Base-by-base conservation (phyloP, 2,329 filamentous ascomycete species). In the Corynespora cassiicola region DNA sequence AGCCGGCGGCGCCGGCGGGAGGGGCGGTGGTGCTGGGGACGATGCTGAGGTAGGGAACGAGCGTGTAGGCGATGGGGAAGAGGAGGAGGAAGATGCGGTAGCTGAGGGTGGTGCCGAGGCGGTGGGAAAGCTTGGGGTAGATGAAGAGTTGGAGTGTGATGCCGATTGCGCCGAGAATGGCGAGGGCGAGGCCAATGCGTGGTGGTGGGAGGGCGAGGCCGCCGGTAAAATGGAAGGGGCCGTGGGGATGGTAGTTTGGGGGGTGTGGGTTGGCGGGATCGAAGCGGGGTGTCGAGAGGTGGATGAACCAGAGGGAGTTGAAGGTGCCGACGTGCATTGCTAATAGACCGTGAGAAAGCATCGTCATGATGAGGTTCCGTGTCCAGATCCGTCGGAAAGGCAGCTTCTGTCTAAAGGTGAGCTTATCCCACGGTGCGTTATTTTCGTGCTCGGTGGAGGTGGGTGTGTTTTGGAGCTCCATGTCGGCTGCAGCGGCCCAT, bases 251-350 rank as follows among this genome's bases (percentile, higher is more conserved):
- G 45, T 61, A 61, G 9, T 39, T 44, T 4, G 60, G 54, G 5
- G 68, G 67, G 11, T 61, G 30, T 0, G 68, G 66, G 19, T 69
- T 36, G 12, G 43, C 16, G 0, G 66, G 61, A 24, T 70, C 58
- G 47, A 65, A 75, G 24, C 73, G 68, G 2, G 72, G 71, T 4
- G 73, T 69, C 2, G 72, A 75, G 20, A 77, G 69, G 50, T 74
- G 76, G 35, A 75, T 70, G 49, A 75, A 76, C 72, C 73, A 77
- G 20, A 77, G 60, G 18, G 66, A 70, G 54, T 69, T 75, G 65
- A 77, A 77, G 1, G 71, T 74, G 5, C 75, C 72, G 14, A 76
- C 67, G 42, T 77, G 75, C 60, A 72, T 68, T 6, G 73, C 70
- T 4, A 76, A 64, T 15, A 75, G 49, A 9, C 68, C 72, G 40